A percentile compares a stretch with the other conserved stretches of the same genome.
Evolutionary conservation across 139 green algal genomes (phyloP).

Genomic region (Chlamydomonas schloesseri): DNA sequence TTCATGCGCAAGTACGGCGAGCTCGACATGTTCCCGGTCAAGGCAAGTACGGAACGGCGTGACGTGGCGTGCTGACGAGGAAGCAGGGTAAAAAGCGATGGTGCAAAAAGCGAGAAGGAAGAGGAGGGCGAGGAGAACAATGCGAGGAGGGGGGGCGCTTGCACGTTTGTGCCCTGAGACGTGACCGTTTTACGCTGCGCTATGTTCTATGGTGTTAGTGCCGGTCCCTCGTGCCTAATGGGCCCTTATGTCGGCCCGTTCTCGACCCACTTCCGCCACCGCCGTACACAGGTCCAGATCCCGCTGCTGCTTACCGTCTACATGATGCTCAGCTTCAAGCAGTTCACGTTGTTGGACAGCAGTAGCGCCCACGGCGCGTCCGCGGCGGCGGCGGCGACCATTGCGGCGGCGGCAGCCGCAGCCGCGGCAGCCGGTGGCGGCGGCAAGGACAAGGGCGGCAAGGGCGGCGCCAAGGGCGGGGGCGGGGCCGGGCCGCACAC

Average conservation of each 20-base stretch:
- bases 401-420: not conserved
- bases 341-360: slow-evolving; percentile 58
- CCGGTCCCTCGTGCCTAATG: too few relatives aligned
- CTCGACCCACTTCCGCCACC: too few relatives aligned
- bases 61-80: not conserved
- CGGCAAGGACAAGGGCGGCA: not conserved
- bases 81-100: not conserved
- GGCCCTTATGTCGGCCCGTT: too few relatives aligned
- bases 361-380: too few relatives aligned
- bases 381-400: not conserved
- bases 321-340: slow-evolving; percentile 74
- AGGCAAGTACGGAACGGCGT: slow-evolving; percentile 7
- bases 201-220: too few relatives aligned
- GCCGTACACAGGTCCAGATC: slow-evolving; percentile 60
- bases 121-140: too few relatives aligned
- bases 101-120: not conserved
- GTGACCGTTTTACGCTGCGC: too few relatives aligned
- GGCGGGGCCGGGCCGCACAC: not conserved
- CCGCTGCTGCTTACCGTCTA: slow-evolving; percentile 85
- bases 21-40: slow-evolving; percentile 84
- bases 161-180: too few relatives aligned
- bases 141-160: not conserved
- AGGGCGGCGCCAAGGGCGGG: too few relatives aligned
- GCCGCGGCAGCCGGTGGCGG: not conserved
- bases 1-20: slow-evolving; percentile 83